Conservation (phyloP, 2,329 filamentous ascomycete genomes). For the Fusarium incarnatum region DNA sequence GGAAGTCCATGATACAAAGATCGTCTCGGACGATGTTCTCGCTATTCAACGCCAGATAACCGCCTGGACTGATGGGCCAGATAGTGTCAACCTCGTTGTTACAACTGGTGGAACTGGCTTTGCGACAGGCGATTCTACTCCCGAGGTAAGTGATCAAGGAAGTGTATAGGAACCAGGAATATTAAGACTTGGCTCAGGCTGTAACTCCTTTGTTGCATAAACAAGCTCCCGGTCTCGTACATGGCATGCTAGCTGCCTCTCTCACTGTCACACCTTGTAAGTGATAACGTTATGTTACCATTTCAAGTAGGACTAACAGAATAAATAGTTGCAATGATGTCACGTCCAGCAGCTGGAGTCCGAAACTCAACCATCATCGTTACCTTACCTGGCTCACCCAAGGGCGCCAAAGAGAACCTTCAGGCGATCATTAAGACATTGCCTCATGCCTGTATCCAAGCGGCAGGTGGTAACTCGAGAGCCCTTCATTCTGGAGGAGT, state of each 20-base stretch:
- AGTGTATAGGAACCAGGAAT: accelerated
- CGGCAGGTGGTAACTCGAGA: constrained; percentile 84
- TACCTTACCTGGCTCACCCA: constrained; percentile 93
- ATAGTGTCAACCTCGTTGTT: constrained; percentile 78
- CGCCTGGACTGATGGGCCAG: constrained; percentile 76
- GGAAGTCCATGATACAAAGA: constrained; percentile 74
- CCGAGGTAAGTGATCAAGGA: constrained; percentile 71
- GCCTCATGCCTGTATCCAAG: constrained; percentile 93
- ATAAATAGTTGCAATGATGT: constrained; percentile 90
- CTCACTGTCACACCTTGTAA: constrained; percentile 89
- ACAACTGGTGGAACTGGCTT: constrained; percentile 96
- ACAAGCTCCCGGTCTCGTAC: constrained; percentile 89
- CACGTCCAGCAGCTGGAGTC: constrained; percentile 89
- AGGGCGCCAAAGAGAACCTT: constrained; percentile 93
- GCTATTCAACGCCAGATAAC: constrained; percentile 81
- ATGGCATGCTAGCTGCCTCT: constrained; percentile 91
- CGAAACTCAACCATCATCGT: constrained; percentile 84
- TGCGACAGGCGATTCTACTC: constrained; percentile 84
- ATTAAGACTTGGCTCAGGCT: constrained; percentile 60
- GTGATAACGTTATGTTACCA: constrained; percentile 48
- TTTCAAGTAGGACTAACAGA: constrained; percentile 19
- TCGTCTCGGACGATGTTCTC: constrained; percentile 80
- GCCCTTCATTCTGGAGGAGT: constrained; percentile 82
- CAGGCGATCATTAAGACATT: constrained; percentile 89
- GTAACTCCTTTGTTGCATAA: constrained; percentile 83